Conservation (phyloP, 176 grass and related monocot species). For the Stipa capillata region DNA sequence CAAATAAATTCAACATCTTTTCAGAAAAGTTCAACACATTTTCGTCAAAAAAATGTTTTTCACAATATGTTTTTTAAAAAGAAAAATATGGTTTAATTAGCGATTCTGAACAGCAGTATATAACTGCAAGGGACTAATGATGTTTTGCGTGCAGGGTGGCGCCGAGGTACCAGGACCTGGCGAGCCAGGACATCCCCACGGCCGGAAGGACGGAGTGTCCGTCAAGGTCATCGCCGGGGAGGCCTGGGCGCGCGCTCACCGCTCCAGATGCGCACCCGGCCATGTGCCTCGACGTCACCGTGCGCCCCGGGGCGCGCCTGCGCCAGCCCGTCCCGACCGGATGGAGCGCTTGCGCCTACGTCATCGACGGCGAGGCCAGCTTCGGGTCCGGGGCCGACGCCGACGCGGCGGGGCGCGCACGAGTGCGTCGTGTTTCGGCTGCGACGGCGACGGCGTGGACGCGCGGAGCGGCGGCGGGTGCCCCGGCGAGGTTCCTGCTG, state of each 20-base stretch:
- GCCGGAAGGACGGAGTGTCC: conserved; percentile 45
- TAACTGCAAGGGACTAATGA: too few species aligned
- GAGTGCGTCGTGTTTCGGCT: conserved; percentile 47
- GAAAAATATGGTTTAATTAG: too few species aligned
- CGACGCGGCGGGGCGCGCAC: conserved; percentile 6
- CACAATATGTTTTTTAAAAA: too few species aligned
- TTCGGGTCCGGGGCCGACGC: conserved; percentile 16
- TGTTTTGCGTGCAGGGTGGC: conserved; percentile 38
- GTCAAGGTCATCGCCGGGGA: conserved; percentile 83
- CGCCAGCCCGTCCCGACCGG: conserved; percentile 34
- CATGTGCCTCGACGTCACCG: conserved; percentile 65
- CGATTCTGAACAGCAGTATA: too few species aligned
- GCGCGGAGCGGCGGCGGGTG: not conserved
- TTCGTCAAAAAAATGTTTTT: too few species aligned
- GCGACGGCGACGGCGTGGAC: conserved; percentile 31
- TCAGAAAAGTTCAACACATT: too few species aligned
- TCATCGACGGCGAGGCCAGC: conserved; percentile 57
- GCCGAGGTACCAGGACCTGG: conserved; percentile 71
- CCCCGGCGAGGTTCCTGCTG: conserved; percentile 34
- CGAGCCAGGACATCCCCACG: conserved; percentile 49
- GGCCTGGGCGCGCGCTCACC: conserved; percentile 46
- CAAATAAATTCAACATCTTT: not conserved
- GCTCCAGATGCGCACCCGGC: conserved; percentile 56
- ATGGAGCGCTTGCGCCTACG: conserved; percentile 67
- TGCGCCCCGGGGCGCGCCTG: conserved; percentile 39